phyloP scores from a whole-genome alignment of 345 rosid genomes.

The Combretum micranthum region DNA sequence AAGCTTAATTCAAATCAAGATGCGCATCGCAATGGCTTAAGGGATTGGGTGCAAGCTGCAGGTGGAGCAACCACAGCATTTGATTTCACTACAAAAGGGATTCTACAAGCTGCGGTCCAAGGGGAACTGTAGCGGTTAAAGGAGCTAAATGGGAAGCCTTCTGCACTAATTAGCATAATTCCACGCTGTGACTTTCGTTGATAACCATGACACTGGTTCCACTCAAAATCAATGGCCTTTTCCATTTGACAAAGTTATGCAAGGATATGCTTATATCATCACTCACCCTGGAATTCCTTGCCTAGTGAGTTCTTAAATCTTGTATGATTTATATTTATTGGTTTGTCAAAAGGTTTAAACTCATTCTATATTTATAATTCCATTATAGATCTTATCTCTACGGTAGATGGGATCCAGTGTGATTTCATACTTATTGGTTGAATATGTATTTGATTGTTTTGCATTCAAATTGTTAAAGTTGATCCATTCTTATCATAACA shows the following conservation, averaged over 20 bases:
- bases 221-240: constrained; percentile 10
- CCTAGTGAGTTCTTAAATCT: background rate
- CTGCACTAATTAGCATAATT: constrained; percentile 9
- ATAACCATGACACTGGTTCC: constrained; percentile 15
- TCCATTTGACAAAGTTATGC: constrained; percentile 7
- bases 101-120: background rate
- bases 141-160: constrained; percentile 9
- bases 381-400: too few species aligned
- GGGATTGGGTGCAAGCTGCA: constrained; percentile 10
- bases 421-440: too few species aligned
- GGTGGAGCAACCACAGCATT: constrained; percentile 10
- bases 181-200: constrained; percentile 13
- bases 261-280: constrained; percentile 13
- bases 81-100: constrained; percentile 12
- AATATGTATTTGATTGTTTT: background rate
- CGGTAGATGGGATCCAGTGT: too few species aligned
- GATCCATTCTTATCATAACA: background rate
- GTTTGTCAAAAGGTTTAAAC: background rate
- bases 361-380: background rate
- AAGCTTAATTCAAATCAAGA: constrained; percentile 21
- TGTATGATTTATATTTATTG: background rate
- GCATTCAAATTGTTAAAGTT: background rate
- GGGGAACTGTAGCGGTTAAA: constrained; percentile 1
- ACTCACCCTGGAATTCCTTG: constrained; percentile 13
- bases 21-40: constrained; percentile 1